Percentiles rank a stretch among this genome's conserved stretches.
Conservation (phyloP, 225 moss, liverwort and hornwort genomes). For the Polytrichum formosum region DNA sequence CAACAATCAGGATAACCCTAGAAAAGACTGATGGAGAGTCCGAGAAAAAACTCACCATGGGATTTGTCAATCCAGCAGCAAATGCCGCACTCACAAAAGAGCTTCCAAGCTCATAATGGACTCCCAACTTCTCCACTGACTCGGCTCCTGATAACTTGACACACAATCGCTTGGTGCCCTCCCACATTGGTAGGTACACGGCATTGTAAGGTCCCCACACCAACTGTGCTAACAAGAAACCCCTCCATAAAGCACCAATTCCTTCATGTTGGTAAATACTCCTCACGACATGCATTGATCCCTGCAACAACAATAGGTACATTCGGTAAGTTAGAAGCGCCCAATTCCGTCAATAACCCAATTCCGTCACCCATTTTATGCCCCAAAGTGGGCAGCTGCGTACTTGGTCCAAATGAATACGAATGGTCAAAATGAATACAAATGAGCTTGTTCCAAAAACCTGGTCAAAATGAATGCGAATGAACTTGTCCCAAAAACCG, state of each 20-base stretch:
- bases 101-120: slow-evolving; percentile 86
- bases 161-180: slow-evolving; percentile 56
- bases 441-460: no score
- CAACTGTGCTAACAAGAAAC: slow-evolving; percentile 76
- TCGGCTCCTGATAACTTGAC: slow-evolving; percentile 59
- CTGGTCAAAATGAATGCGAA: no score
- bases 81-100: slow-evolving; percentile 84
- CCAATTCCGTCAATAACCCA: no score
- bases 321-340: not conserved
- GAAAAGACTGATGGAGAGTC: not conserved
- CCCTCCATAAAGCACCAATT: slow-evolving; percentile 58
- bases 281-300: slow-evolving; percentile 68
- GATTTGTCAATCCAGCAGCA: slow-evolving; percentile 83
- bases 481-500: no score
- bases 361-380: no score
- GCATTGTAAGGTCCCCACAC: slow-evolving; percentile 99
- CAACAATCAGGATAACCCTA: no score
- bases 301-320: slow-evolving; percentile 29
- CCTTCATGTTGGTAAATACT: slow-evolving; percentile 72
- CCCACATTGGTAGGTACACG: slow-evolving; percentile 90
- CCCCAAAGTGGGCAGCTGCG: no score
- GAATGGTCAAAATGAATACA: no score
- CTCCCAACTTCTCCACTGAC: slow-evolving; percentile 64
- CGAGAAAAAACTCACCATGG: slow-evolving; percentile 48
- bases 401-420: no score